Evolutionary conservation across 2,329 filamentous ascomycete genomes (phyloP).

Genomic region (Thermomyces lanuginosus): DNA sequence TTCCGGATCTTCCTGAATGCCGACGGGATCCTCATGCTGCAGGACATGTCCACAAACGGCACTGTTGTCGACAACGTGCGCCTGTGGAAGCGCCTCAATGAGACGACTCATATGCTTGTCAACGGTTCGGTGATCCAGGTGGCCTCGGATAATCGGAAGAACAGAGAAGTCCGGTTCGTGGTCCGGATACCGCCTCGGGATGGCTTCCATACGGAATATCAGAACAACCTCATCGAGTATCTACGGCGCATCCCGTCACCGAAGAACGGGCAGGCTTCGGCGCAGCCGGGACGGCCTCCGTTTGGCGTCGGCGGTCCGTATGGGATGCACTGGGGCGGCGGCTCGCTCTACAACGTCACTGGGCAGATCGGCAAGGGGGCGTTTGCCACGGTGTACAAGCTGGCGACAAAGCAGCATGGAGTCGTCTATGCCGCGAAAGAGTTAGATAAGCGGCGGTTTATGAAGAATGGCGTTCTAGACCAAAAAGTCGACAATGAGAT

Average conservation of each 20-base stretch:
- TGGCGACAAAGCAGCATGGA: slow-evolving; percentile 73
- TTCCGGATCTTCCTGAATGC: slow-evolving; percentile 85
- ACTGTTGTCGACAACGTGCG: slow-evolving; percentile 65
- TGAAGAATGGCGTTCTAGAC: slow-evolving; percentile 80
- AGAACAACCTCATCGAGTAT: slow-evolving; percentile 52
- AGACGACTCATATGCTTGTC: slow-evolving; percentile 47
- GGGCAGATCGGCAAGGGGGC: slow-evolving; percentile 77
- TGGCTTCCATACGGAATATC: slow-evolving; percentile 50
- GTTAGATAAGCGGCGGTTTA: slow-evolving; percentile 79
- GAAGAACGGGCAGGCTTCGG: slow-evolving; percentile 11
- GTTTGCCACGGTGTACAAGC: slow-evolving; percentile 83
- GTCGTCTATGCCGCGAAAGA: slow-evolving; percentile 81
- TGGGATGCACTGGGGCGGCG: slow-evolving; percentile 68
- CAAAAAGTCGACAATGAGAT: slow-evolving; percentile 94
- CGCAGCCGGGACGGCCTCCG: slow-evolving; percentile 11
- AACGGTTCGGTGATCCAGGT: slow-evolving; percentile 61
- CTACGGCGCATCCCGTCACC: slow-evolving; percentile 28
- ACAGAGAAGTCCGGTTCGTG: slow-evolving; percentile 59
- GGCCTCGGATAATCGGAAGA: slow-evolving; percentile 32
- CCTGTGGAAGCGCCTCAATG: slow-evolving; percentile 38
- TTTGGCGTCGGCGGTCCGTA: slow-evolving; percentile 29
- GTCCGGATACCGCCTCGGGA: slow-evolving; percentile 69
- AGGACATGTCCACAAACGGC: slow-evolving; percentile 91
- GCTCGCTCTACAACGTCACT: slow-evolving; percentile 66
- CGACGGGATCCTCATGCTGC: slow-evolving; percentile 75